phyloP scores from a whole-genome alignment of 805 yeast genomes.

The Lipomyces yamadae region DNA sequence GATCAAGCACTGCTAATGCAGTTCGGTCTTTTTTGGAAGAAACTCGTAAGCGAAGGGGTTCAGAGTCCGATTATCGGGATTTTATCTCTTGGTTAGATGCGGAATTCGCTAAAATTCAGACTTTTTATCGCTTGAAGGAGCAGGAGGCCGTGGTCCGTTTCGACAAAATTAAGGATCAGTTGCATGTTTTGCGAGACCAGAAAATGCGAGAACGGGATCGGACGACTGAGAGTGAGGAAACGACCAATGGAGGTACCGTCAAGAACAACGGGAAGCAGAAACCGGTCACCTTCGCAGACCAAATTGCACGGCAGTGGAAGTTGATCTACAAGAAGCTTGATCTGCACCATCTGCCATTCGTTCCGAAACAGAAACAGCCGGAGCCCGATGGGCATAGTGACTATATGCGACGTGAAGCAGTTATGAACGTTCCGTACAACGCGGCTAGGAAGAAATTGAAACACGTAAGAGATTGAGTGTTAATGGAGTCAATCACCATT shows the following conservation, averaged over 20 bases:
- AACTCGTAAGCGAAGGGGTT: constrained; percentile 6
- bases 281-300: background rate
- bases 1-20: constrained; percentile 5
- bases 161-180: constrained; percentile 67
- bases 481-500: constrained; percentile 40
- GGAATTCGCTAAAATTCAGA: constrained; percentile 64
- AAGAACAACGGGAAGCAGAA: background rate
- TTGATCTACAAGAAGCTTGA: constrained; percentile 27
- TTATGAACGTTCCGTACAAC: constrained; percentile 24
- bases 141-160: constrained; percentile 63
- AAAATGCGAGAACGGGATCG: constrained; percentile 41
- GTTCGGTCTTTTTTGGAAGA: constrained; percentile 19
- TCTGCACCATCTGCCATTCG: constrained; percentile 34
- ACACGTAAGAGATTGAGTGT: constrained; percentile 10
- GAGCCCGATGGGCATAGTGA: constrained; percentile 18
- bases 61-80: constrained; percentile 48
- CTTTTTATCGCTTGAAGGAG: constrained; percentile 66
- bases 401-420: constrained; percentile 17
- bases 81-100: constrained; percentile 71
- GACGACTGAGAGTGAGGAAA: background rate
- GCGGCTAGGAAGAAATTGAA: constrained; percentile 34
- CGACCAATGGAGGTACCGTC: constrained; percentile 1
- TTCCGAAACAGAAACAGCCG: background rate
- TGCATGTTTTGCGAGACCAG: constrained; percentile 66
- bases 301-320: constrained; percentile 15